Conservation (phyloP, 176 grass and related monocot species). For the Phoenix roebelenii region DNA sequence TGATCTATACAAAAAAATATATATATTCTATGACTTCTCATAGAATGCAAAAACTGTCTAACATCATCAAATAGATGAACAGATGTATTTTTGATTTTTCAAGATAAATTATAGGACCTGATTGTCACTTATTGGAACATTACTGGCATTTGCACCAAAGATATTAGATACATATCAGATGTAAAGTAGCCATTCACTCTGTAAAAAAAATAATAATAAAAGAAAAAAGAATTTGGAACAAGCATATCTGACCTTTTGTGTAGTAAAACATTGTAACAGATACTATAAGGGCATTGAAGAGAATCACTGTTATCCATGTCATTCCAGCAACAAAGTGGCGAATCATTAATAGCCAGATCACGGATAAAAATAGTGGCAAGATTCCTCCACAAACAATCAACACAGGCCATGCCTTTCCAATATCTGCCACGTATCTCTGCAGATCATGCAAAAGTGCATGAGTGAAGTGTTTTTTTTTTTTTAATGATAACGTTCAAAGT, state of each 20-base stretch:
- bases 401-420: slow-evolving; percentile 94
- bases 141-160: too few relatives aligned
- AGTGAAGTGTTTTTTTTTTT: slow-evolving; percentile 4
- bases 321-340: slow-evolving; percentile 90
- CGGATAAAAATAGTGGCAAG: slow-evolving; percentile 79
- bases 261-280: slow-evolving; percentile 97
- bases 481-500: neutral
- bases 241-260: slow-evolving; percentile 58
- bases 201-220: slow-evolving; percentile 15
- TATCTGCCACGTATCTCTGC: slow-evolving; percentile 95
- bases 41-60: too few relatives aligned
- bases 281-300: slow-evolving; percentile 87
- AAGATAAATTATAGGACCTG: too few relatives aligned
- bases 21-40: too few relatives aligned
- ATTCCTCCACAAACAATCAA: slow-evolving; percentile 96
- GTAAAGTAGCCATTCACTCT: neutral
- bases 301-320: slow-evolving; percentile 91
- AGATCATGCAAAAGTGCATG: slow-evolving; percentile 21
- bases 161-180: too few relatives aligned
- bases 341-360: slow-evolving; percentile 90
- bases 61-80: too few relatives aligned
- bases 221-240: slow-evolving; percentile 4
- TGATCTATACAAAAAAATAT: too few relatives aligned
- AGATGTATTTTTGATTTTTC: too few relatives aligned
- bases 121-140: too few relatives aligned